A percentile compares a stretch with the other conserved stretches of the same genome.
Evolutionary conservation across 1,284 basidiomycete genomes (phyloP).

Genomic region (Laetiporus sulphureus): DNA sequence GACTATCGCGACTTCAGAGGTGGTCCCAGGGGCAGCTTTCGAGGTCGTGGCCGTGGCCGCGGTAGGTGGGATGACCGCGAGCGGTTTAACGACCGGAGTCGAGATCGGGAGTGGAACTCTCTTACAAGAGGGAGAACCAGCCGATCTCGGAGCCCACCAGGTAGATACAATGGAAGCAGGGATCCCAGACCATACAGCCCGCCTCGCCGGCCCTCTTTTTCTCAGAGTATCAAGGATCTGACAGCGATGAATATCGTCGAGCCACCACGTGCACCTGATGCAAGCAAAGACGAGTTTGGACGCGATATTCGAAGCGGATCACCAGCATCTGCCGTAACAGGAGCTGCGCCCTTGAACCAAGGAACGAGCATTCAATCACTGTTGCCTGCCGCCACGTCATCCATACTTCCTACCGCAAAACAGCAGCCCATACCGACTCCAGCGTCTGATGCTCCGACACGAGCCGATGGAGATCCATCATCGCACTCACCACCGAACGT

Average conservation of each 20-base stretch:
- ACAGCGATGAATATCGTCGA: conserved; percentile 6
- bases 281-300: conserved; percentile 73
- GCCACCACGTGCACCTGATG: conserved; percentile 11
- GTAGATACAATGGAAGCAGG: conserved; percentile 38
- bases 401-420: too few relatives aligned
- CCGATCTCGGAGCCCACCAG: conserved; percentile 64
- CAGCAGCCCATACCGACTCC: too few relatives aligned
- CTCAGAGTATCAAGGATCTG: conserved; percentile 13
- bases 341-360: conserved; percentile 13
- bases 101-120: conserved; percentile 30
- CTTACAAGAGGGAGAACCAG: conserved; percentile 41
- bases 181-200: conserved; percentile 53
- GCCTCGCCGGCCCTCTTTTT: conserved; percentile 34
- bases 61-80: conserved; percentile 41
- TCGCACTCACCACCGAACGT: conserved; percentile 3
- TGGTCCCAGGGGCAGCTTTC: conserved; percentile 39
- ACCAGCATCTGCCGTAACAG: conserved; percentile 22
- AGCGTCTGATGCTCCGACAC: not conserved
- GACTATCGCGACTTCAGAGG: conserved; percentile 30
- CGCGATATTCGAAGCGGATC: conserved; percentile 58
- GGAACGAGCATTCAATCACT: too few relatives aligned
- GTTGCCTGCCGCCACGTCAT: too few relatives aligned
- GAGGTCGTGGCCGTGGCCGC: conserved; percentile 38
- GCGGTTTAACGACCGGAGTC: conserved; percentile 36
- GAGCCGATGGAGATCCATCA: conserved; percentile 3